Base-by-base conservation (phyloP, 1,139 yeast species). In the Yamadazyma siamensis region DNA sequence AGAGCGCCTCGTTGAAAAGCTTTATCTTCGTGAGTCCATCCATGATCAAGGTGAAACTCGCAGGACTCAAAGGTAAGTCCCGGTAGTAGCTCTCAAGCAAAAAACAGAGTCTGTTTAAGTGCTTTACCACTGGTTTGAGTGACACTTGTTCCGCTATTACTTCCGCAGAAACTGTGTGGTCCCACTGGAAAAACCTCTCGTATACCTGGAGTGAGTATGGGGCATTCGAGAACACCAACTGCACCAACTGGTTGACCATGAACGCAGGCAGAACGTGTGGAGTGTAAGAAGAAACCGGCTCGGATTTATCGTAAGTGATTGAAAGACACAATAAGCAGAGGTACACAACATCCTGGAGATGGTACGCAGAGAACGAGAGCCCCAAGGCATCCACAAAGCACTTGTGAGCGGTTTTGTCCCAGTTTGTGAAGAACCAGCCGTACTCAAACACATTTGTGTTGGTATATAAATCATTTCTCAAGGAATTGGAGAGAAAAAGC, bases 91-190 rank as follows among this genome's bases (percentile, higher is more conserved):
- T 54, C 32, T 71, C 76, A 20, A 72, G 52, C 5, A 77, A 44
- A 33, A 66, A 62, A 0, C 81, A 67, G 22, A 77, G 43, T 29
- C 67, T 59, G 46, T 66, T 76, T 35, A 77, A 47, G 42, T 74
- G 75, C 35, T 66, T 70, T n/a, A 73, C 38, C 5, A 65, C 66
- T 0, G 82, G 81, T 16, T 48, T 56, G 33, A 44, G 54, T 15
- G 48, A 35, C 4, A 61, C 41, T 11, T 39, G 34, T 10, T 39
- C 39, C 14, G 11, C 40, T 34, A 5, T 42, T 25, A 11, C 31
- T 6, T 23, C 28, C n/a, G n/a, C n/a, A 6, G 6, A n/a, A 3
- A 36, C 2, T 27, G 25, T 1, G 27, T 21, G 7, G 13, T 35
- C 37, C 4, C 38, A 11, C 1, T 28, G 24, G 19, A 56, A 47